These are phyloP conservation scores for Scheffersomyces illinoinensis DNA, from an alignment of 1,139 yeast genomes.

Conservation along the genomic window DNA sequence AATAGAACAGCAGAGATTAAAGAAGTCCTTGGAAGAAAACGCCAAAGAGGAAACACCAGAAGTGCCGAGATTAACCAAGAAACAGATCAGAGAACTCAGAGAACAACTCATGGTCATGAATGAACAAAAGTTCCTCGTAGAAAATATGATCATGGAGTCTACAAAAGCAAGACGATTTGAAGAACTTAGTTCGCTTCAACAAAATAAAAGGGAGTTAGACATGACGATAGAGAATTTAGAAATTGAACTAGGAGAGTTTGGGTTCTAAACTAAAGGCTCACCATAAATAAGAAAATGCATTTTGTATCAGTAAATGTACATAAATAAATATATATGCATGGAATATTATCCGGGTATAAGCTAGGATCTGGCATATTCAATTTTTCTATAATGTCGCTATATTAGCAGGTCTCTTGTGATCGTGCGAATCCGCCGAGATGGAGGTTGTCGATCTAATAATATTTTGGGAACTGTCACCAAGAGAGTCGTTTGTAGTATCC, in stretches of 20 bases:
- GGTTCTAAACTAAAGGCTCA: conserved; percentile 33
- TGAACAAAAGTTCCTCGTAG: conserved; percentile 77
- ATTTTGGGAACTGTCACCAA: neutral
- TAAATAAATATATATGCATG: too few species aligned
- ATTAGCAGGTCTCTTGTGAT: neutral
- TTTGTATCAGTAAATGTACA: neutral
- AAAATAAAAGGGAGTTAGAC: conserved; percentile 59
- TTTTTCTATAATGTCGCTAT: neutral
- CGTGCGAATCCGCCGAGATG: neutral
- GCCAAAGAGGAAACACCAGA: conserved; percentile 1
- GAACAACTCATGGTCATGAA: conserved; percentile 84
- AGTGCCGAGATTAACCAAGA: conserved; percentile 38
- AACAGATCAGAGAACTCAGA: conserved; percentile 58
- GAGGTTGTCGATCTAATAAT: neutral
- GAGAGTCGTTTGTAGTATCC: neutral
- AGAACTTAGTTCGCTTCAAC: conserved; percentile 63
- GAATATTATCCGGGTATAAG: neutral
- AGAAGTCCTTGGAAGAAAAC: conserved; percentile 4
- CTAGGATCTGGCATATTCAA: neutral
- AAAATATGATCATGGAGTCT: conserved; percentile 59
- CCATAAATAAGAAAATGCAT: neutral
- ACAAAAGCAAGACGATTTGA: conserved; percentile 74
- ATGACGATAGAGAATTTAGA: conserved; percentile 53
- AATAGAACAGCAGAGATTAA: conserved; percentile 16
- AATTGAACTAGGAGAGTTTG: conserved; percentile 62